Evolutionary conservation across 306 rosid species (phyloP).

Genomic region (Rosa rugosa): DNA sequence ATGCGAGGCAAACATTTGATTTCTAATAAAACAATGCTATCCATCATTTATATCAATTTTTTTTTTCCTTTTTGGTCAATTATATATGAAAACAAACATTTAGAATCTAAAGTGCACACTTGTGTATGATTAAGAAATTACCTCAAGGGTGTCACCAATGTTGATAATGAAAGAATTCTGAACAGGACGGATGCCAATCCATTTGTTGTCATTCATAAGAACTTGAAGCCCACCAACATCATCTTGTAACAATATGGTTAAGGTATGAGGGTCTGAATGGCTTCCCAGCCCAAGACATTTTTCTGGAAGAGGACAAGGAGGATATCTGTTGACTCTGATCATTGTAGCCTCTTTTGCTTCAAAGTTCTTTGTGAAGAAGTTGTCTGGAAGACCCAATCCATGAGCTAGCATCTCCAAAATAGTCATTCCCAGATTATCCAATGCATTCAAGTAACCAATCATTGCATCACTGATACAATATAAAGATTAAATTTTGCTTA

Average conservation of each 20-base stretch:
- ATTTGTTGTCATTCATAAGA: not conserved
- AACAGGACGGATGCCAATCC: slow-evolving; percentile 18
- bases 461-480: slow-evolving; percentile 10
- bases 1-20: no score
- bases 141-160: slow-evolving; percentile 15
- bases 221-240: slow-evolving; percentile 18
- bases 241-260: slow-evolving; percentile 19
- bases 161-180: slow-evolving; percentile 17
- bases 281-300: slow-evolving; percentile 23
- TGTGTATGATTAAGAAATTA: not conserved
- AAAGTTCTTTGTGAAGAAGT: not conserved
- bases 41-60: no score
- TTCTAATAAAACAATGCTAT: no score
- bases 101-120: not conserved
- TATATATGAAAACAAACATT: not conserved
- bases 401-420: slow-evolving; percentile 15
- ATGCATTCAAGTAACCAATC: slow-evolving; percentile 7
- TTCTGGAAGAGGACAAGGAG: slow-evolving; percentile 22
- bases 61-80: no score
- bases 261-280: slow-evolving; percentile 22
- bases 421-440: slow-evolving; percentile 12
- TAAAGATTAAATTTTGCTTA: not conserved
- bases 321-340: slow-evolving; percentile 19
- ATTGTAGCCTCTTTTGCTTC: slow-evolving; percentile 12
- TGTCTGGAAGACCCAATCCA: slow-evolving; percentile 12